Evolutionary conservation across 129 eudicot genomes (phyloP), one percentile per base, ranked within the genome.

Genomic region (Mikania micrantha): DNA sequence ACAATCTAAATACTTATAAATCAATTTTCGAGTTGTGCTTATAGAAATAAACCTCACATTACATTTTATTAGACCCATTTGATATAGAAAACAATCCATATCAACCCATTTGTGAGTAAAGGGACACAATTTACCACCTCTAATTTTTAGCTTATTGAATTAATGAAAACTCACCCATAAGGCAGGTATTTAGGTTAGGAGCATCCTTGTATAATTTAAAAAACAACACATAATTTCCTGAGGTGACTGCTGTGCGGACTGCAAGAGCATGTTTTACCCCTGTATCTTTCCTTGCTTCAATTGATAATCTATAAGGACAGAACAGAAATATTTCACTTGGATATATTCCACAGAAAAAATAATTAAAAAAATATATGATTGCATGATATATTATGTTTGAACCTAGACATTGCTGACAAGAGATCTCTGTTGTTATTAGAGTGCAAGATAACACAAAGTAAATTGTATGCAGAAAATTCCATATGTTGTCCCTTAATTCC

Each of bases 211-310:
- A 92, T 53, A 88, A 83, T 77, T 89, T 85, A 79, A 92, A 92
- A 48, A 88, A 92, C 64, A 77, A 47, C 7, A 88, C 96, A 57
- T 88, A 88, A 62, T 88, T 92, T 44, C 91, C 95, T 4, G 96
- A 80, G 19, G 93, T 78, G 57, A 92, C 91, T 3, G 96, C 96
- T 32, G 90, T 74, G 63, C 95, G 94, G 64, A 92, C 96, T 60
- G 95, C 87, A 74, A 92, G 96, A 71, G 98, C 98, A 56, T 92
- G 98, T 67, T 80, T 86, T 16, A 88, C 92, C 40, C 87, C 95
- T 73, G 77, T 77, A 67, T 88, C 89, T 74, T 75, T 82, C 66
- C 83, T 78, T 24, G 96, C 80, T 74, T 88, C 85, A 29, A 75
- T 66, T 49, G 98, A 81, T 76, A 92, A 84, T 77, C 98, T 92